Base-by-base conservation (phyloP, 768 basidiomycete species). In the Macrolepiota dolichaula region DNA sequence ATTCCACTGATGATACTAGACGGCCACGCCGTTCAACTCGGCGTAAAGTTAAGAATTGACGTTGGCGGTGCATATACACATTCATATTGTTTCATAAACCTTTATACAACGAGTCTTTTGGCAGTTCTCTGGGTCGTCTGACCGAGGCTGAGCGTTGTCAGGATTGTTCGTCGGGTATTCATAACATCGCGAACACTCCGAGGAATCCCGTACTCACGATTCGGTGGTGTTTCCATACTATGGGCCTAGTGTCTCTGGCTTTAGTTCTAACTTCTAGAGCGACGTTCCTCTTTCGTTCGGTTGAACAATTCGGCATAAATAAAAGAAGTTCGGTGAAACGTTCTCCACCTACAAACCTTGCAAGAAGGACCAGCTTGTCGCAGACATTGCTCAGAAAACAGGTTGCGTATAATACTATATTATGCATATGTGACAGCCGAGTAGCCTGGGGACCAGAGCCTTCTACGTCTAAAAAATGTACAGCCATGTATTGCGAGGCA, bases 1-100 rank as follows among this genome's bases (percentile, higher is more conserved):
- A 55, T 27, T 36, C 49, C 35, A 35, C 44, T 10, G 27, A 36
- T 6, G 13, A 37, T 37, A 27, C 22, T 13, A 11, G 55, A 13
- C 22, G 27, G 25, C 44, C 36, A 4, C 59, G 59, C 59, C 59
- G 59, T 61, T 61, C 59, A 25, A 46, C 25, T 24, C 59, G 59
- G 36, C 59, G 50, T n/a, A 54, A 54, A 22, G 15, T 37, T 11
- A 24, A n/a, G 10, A 19, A 32, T 15, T 53, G 46, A 46, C 27
- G 12, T 15, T 29, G 13, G 27, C n/a, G 3, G 37, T 58, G 49
- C 49, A 25, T 24, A 17, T 24, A 49, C 12, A 19, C 25, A 49
- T 12, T 13, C 22, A 49, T 13, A 24, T 25, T 4, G 7, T 44
- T 17, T 44, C n/a, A 17, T 19, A 9, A 3, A 24, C 19, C 12